Base-by-base conservation (phyloP, 1,284 basidiomycete genomes). In the Xerocomus amazonicus region DNA sequence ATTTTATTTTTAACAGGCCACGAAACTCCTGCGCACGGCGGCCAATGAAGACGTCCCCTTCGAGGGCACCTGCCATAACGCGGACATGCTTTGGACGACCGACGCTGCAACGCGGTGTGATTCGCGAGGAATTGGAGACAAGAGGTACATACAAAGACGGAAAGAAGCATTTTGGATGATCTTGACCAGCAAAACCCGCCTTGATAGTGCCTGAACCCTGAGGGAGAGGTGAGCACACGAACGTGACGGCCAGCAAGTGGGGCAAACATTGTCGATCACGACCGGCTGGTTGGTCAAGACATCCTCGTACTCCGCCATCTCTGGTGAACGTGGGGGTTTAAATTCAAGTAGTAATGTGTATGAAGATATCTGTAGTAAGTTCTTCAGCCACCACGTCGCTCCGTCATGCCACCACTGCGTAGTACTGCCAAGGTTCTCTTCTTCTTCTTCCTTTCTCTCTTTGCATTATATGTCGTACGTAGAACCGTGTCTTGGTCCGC, bases 141-240 rank as follows among this genome's bases (percentile, higher is more conserved):
- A 56, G 28, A 47, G 62, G 65, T 62, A 84, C 92, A 75, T 73
- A 97, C 94, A 93, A 97, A 53, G 92, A 96, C 50, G 95, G 94
- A 63, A 97, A 97, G 79, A 95, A 97, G 67, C 92, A 96, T 79
- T 95, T 94, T 37, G 95, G 95, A 69, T 96, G 92, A 73, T 97
- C 95, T 71, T 97, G 90, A 40, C 95, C 95, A 53, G 95, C 95
- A 69, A 98, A 98, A 39, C 94, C 94, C 55, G 94, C 95, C 72
- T 97, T 98, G 71, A 97, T 95, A 17, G 92, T 93, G 29, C 95
- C 95, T 51, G 94, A 96, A 57, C 95, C 95, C 92, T 97, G 64
- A 39, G 54, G 48, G 45, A 49, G 51, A 51, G 54, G 52, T 59
- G 51, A 61, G 58, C 56, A 54, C 51, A 56, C 45, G 45, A 45